Conservation (phyloP, 208 protist species). For the Leishmania martiniquensis region DNA sequence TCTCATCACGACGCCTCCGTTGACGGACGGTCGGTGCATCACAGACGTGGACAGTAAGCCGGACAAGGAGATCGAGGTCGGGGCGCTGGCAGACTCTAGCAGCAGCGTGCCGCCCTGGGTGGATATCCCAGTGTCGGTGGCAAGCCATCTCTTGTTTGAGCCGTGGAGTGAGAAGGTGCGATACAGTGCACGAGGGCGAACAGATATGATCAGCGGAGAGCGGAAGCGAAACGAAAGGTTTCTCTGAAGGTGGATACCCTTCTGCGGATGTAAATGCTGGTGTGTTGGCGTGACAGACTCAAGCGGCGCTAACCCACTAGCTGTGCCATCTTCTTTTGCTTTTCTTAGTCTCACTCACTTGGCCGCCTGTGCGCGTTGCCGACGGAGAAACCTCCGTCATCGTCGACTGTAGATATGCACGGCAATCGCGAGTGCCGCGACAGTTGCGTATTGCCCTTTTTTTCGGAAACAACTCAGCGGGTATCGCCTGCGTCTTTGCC, state of each 20-base stretch:
- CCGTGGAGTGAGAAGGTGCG: constrained; percentile 69
- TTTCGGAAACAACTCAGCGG: no score
- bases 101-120: constrained; percentile 77
- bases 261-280: background rate
- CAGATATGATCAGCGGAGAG: background rate
- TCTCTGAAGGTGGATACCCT: background rate
- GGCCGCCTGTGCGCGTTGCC: background rate
- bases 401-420: background rate
- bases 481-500: no score
- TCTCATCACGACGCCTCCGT: constrained; percentile 74
- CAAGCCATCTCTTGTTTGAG: constrained; percentile 80
- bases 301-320: no score
- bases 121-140: constrained; percentile 84
- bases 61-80: constrained; percentile 54
- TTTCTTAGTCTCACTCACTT: no score
- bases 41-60: constrained; percentile 71
- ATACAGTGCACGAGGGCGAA: background rate
- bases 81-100: constrained; percentile 46
- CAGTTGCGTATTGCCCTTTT: no score
- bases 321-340: no score
- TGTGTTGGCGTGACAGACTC: background rate
- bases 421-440: background rate
- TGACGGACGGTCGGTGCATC: constrained; percentile 73
- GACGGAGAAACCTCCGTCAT: background rate
- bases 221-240: background rate